phyloP scores from a whole-genome alignment of 2,329 filamentous ascomycete species.

The Colletotrichum nymphaeae region DNA sequence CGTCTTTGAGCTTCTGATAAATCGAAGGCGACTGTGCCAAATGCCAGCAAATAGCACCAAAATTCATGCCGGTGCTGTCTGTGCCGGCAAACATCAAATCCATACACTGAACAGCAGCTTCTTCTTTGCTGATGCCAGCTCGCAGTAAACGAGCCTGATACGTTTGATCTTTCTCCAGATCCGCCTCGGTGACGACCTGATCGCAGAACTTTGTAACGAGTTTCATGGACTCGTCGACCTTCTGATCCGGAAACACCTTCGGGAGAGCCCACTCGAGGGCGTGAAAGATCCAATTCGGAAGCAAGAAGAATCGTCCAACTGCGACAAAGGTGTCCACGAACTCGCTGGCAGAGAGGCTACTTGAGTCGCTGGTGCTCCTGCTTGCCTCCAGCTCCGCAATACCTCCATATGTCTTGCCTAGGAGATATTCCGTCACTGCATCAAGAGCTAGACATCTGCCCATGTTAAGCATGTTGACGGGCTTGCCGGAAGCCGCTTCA shows the following conservation, averaged over 20 bases:
- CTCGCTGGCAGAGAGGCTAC: neutral
- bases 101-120: conserved; percentile 1
- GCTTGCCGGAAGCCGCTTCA: neutral
- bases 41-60: conserved; percentile 13
- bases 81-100: conserved; percentile 13
- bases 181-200: neutral
- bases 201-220: neutral
- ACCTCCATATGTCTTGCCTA: neutral
- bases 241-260: neutral
- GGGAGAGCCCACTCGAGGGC: neutral
- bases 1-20: neutral
- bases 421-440: neutral
- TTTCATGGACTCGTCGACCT: neutral
- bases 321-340: conserved; percentile 13
- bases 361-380: neutral
- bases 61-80: conserved; percentile 12
- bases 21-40: neutral
- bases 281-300: neutral
- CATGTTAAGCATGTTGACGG: neutral
- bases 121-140: neutral
- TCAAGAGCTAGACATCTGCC: neutral
- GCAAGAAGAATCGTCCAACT: neutral
- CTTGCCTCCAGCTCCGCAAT: neutral
- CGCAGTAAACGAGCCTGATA: neutral
- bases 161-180: neutral